phyloP scores from a whole-genome alignment of 2,329 filamentous ascomycete genomes.

The Pseudogymnoascus sp. region DNA sequence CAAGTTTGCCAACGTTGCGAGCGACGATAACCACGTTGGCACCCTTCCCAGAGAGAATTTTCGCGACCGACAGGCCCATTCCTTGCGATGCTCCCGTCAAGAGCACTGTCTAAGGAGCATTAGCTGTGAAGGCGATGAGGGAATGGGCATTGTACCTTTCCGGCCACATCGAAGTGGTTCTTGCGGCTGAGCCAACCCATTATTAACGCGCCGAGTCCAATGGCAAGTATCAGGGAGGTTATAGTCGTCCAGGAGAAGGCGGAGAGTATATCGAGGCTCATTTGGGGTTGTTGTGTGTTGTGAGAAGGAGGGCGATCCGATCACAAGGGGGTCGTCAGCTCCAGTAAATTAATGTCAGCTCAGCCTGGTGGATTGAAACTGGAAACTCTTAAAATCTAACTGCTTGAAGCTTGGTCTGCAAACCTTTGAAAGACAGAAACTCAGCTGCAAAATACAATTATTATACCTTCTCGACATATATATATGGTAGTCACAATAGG shows the following conservation, averaged over 20 bases:
- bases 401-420: neutral
- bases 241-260: constrained; percentile 3
- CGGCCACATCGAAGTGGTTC: constrained; percentile 18
- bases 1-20: constrained; percentile 67
- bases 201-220: constrained; percentile 13
- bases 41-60: constrained; percentile 70
- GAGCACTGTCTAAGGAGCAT: constrained; percentile 61
- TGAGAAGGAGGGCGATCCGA: neutral
- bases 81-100: constrained; percentile 90
- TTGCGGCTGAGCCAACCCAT: constrained; percentile 15
- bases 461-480: neutral
- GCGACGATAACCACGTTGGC: constrained; percentile 82
- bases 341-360: neutral
- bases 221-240: neutral
- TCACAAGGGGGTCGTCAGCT: neutral
- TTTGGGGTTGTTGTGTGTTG: constrained; percentile 3
- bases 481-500: neutral
- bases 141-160: constrained; percentile 13
- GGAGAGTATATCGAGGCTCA: neutral
- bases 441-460: neutral
- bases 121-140: neutral
- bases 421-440: neutral
- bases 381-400: neutral
- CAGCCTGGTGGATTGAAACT: neutral
- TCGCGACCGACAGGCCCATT: constrained; percentile 71